These are phyloP conservation scores for Aspergillus sp. DNA, from an alignment of 2,329 filamentous ascomycete genomes.

Conservation along the genomic window DNA sequence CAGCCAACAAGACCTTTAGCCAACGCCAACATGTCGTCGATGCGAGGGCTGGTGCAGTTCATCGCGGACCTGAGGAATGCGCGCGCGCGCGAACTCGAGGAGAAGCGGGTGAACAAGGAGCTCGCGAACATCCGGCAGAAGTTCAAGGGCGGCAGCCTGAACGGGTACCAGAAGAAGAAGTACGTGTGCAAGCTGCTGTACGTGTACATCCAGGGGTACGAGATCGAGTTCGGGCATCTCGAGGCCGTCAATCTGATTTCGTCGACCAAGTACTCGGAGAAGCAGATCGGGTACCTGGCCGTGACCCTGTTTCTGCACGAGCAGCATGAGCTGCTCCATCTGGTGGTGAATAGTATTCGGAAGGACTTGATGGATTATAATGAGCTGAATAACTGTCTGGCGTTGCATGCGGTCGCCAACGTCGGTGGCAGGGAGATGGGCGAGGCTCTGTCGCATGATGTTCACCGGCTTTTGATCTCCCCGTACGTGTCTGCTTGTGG, in stretches of 20 bases:
- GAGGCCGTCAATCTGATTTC: constrained; percentile 98
- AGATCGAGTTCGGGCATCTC: constrained; percentile 96
- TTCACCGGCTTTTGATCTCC: constrained; percentile 87
- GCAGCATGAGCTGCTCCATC: constrained; percentile 86
- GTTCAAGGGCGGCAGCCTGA: constrained; percentile 90
- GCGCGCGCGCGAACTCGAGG: constrained; percentile 85
- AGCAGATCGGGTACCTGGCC: constrained; percentile 96
- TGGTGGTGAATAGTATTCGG: constrained; percentile 96
- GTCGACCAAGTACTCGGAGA: constrained; percentile 94
- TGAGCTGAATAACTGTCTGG: constrained; percentile 94
- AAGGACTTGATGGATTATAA: constrained; percentile 93
- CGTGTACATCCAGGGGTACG: constrained; percentile 98
- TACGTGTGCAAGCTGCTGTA: constrained; percentile 99
- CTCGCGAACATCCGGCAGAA: constrained; percentile 97
- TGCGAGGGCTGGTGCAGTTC: constrained; percentile 82
- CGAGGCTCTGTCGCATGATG: constrained; percentile 81
- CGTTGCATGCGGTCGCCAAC: constrained; percentile 94
- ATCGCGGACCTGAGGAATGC: constrained; percentile 95
- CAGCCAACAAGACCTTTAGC: no score
- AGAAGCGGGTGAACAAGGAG: constrained; percentile 99
- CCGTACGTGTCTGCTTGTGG: constrained; percentile 52
- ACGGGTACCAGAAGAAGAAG: constrained; percentile 99
- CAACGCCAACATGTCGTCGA: constrained; percentile 38
- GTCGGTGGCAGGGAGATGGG: constrained; percentile 96
- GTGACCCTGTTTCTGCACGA: constrained; percentile 97